phyloP scores from a whole-genome alignment of 2,329 filamentous ascomycete species.

The Ophiosphaerella narmari region DNA sequence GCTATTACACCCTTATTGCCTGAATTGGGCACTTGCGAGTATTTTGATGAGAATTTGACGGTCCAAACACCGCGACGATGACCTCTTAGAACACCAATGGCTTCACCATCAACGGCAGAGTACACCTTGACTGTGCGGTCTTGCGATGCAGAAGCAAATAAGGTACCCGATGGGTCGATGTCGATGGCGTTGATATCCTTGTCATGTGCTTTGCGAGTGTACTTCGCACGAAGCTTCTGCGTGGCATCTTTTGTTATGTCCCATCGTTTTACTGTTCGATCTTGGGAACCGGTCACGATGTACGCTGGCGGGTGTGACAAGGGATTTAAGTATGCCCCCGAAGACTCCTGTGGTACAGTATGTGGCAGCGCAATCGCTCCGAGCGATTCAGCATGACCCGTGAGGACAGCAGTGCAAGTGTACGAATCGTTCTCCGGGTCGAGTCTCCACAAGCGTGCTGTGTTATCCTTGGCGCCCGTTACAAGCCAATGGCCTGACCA shows the following conservation, averaged over 20 bases:
- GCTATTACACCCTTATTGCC: constrained; percentile 78
- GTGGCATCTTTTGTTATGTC: constrained; percentile 64
- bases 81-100: constrained; percentile 86
- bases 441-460: constrained; percentile 85
- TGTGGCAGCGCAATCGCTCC: constrained; percentile 86
- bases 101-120: constrained; percentile 86
- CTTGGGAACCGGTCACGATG: constrained; percentile 89
- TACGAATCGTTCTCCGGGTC: constrained; percentile 77
- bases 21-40: constrained; percentile 65
- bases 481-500: constrained; percentile 98
- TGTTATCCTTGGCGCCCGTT: constrained; percentile 96
- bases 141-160: constrained; percentile 96
- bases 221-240: constrained; percentile 69
- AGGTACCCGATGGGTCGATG: constrained; percentile 70
- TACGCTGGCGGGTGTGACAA: constrained; percentile 81
- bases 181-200: constrained; percentile 98
- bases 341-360: constrained; percentile 67
- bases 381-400: constrained; percentile 91
- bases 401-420: constrained; percentile 79
- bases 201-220: constrained; percentile 93
- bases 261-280: constrained; percentile 95
- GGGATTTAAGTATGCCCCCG: constrained; percentile 72
- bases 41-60: constrained; percentile 82
- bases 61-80: constrained; percentile 97
- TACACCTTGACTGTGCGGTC: constrained; percentile 97